Evolutionary conservation across 257 asterid species (phyloP).

Genomic region (Solanum chmielewskii): DNA sequence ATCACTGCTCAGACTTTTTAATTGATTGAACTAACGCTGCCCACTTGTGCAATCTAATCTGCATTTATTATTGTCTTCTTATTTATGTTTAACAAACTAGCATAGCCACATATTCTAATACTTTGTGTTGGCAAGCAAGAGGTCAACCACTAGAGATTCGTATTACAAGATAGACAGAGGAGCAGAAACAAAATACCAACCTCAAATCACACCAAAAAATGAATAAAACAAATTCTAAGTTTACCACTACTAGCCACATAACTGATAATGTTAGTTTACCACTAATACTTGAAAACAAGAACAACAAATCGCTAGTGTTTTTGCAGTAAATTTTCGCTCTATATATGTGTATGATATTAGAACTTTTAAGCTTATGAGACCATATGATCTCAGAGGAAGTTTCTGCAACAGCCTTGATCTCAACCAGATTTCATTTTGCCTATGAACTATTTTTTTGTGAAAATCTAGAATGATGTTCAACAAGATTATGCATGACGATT

Average conservation of each 20-base stretch:
- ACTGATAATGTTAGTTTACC: neutral
- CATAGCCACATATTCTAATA: neutral
- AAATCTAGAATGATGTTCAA: too few species aligned
- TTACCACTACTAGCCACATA: neutral
- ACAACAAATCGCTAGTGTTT: too few species aligned
- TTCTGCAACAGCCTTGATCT: too few species aligned
- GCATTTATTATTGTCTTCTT: neutral
- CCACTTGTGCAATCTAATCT: neutral
- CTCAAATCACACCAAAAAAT: neutral
- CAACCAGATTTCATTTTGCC: too few species aligned
- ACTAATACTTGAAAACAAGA: too few species aligned
- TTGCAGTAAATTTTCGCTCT: too few species aligned
- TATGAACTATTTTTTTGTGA: too few species aligned
- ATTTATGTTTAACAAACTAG: neutral
- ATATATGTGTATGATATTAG: too few species aligned
- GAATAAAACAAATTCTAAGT: neutral
- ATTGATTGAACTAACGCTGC: neutral
- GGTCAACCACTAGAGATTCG: neutral
- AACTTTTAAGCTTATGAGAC: too few species aligned
- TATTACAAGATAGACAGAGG: neutral
- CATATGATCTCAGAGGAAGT: too few species aligned
- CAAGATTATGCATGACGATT: too few species aligned
- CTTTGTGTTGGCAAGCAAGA: neutral
- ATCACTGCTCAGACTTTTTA: neutral
- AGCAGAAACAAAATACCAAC: neutral